phyloP scores from a whole-genome alignment of 495 filamentous ascomycete genomes.

The Podospora bellae-mahoneyi region DNA sequence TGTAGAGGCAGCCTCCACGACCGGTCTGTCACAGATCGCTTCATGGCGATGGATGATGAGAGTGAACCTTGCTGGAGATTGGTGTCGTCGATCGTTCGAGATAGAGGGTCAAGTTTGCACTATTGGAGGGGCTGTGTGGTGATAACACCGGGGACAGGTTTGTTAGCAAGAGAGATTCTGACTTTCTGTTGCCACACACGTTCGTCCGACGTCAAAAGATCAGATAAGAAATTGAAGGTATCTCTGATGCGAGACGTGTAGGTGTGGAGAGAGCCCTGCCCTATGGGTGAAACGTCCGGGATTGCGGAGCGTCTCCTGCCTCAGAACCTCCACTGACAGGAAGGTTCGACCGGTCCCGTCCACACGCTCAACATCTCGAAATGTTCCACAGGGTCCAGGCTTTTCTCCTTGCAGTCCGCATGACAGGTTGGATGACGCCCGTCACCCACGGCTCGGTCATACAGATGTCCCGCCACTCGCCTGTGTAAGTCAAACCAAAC shows the following conservation, averaged over 20 bases:
- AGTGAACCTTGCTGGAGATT: not conserved
- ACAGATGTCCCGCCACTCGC: not conserved
- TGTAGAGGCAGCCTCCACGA: not conserved
- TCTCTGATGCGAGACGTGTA: not conserved
- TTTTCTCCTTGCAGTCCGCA: not conserved
- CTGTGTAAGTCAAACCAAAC: not conserved
- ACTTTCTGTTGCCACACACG: not conserved
- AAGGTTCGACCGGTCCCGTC: not conserved
- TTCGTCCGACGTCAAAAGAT: not conserved
- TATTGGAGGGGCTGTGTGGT: not conserved
- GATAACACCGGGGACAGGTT: not conserved
- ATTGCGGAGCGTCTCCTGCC: not conserved
- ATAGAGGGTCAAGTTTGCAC: not conserved
- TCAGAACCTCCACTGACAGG: not conserved
- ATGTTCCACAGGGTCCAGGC: not conserved
- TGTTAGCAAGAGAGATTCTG: not conserved
- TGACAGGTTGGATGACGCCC: not conserved
- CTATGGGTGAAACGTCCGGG: not conserved
- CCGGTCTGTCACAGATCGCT: not conserved
- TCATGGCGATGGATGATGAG: not conserved
- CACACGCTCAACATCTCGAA: not conserved
- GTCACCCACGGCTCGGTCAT: not conserved
- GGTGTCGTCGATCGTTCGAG: not conserved
- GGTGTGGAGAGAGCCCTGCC: not conserved
- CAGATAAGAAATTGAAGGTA: not conserved